phyloP scores from a whole-genome alignment of 164 flowering plant species.

The Berberis vulgaris region DNA sequence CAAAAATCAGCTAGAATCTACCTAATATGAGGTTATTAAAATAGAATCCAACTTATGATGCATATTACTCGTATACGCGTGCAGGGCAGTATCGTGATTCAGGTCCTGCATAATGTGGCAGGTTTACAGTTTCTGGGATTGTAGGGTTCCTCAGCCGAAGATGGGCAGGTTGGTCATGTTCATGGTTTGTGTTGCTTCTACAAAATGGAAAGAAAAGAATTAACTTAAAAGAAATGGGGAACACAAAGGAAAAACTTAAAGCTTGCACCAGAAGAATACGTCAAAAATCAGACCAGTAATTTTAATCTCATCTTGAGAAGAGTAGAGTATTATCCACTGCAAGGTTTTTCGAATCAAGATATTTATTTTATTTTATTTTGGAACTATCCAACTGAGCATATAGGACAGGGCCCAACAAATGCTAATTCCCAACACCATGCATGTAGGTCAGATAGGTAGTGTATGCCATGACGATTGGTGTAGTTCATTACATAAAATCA shows the following conservation, averaged over 20 bases:
- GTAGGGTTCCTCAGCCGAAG: constrained; percentile 67
- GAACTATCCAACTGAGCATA: too few species aligned
- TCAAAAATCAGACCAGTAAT: too few species aligned
- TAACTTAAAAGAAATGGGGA: background rate
- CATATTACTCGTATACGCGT: constrained; percentile 85
- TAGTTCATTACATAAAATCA: too few species aligned
- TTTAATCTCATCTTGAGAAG: too few species aligned
- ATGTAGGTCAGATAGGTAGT: too few species aligned
- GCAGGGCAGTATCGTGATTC: constrained; percentile 98
- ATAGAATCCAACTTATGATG: constrained; percentile 1
- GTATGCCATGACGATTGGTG: too few species aligned
- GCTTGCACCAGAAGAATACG: background rate
- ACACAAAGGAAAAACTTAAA: background rate
- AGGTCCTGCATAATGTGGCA: constrained; percentile 78
- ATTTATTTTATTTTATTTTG: too few species aligned
- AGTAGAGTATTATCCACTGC: too few species aligned
- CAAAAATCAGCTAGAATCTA: background rate
- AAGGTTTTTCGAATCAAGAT: too few species aligned
- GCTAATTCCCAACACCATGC: too few species aligned
- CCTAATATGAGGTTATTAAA: background rate
- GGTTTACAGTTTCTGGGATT: constrained; percentile 66
- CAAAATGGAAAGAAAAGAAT: constrained; percentile 6
- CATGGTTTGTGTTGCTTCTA: constrained; percentile 98
- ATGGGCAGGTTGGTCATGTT: constrained; percentile 91
- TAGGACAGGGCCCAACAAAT: too few species aligned